These are phyloP conservation scores for Rhizoclosmatium sp. DNA, from an alignment of 192 early-diverging fungal genomes.

Conservation along the genomic window DNA sequence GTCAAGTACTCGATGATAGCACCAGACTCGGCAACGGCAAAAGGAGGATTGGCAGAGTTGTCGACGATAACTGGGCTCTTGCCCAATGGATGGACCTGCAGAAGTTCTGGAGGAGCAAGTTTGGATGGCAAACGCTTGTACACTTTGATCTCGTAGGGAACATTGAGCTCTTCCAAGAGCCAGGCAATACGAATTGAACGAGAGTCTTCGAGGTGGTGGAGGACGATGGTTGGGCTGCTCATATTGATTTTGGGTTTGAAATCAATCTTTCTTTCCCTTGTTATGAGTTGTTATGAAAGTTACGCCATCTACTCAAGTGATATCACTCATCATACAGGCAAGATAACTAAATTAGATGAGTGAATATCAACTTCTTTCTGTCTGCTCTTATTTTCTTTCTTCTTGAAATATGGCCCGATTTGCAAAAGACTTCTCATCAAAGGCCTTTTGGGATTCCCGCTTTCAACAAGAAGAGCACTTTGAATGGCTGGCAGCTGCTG, in stretches of 20 bases:
- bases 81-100: neutral
- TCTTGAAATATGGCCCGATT: neutral
- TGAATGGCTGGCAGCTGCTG: slow-evolving; percentile 23
- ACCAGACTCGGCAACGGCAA: neutral
- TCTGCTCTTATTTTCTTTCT: too few species aligned
- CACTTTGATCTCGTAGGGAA: neutral
- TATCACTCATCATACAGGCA: too few species aligned
- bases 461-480: slow-evolving; percentile 18
- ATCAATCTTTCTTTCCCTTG: too few species aligned
- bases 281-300: too few species aligned
- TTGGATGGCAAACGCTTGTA: neutral
- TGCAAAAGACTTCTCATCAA: slow-evolving; percentile 24
- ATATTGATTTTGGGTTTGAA: too few species aligned
- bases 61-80: neutral
- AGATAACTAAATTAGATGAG: too few species aligned
- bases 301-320: too few species aligned
- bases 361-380: too few species aligned
- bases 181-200: slow-evolving; percentile 3
- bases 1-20: neutral
- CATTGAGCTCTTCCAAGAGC: neutral
- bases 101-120: neutral
- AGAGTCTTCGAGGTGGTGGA: neutral
- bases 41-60: neutral
- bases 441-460: slow-evolving; percentile 25
- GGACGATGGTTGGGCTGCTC: neutral